Conservation (phyloP, 2,329 filamentous ascomycete species). For the Diatrype stigma region DNA sequence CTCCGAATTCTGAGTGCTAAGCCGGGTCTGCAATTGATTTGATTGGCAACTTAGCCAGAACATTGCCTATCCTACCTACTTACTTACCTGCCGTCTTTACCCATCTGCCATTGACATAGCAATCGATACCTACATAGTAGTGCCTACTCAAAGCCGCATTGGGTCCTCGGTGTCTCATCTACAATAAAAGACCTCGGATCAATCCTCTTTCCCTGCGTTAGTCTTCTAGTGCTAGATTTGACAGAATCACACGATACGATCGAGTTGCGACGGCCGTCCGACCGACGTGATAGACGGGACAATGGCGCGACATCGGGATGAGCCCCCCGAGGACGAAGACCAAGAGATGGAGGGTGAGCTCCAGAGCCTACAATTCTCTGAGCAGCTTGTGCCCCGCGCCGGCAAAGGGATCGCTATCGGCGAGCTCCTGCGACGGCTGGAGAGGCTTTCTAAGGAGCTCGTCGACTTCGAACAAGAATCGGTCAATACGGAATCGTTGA, state of each 20-base stretch:
- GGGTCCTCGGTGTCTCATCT: no score
- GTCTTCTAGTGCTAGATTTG: neutral
- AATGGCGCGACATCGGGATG: constrained; percentile 38
- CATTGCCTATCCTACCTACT: no score
- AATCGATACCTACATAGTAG: no score
- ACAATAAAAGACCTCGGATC: neutral
- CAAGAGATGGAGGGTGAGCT: constrained; percentile 36
- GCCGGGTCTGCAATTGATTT: neutral
- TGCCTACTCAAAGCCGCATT: no score
- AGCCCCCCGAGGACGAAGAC: constrained; percentile 34
- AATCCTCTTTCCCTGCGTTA: neutral
- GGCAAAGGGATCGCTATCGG: constrained; percentile 83
- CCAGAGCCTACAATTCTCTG: constrained; percentile 68
- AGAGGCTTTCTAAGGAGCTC: constrained; percentile 77
- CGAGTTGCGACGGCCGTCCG: neutral
- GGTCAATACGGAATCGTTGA: constrained; percentile 76
- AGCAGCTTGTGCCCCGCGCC: constrained; percentile 85
- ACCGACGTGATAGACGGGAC: constrained; percentile 5
- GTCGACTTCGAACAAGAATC: constrained; percentile 83
- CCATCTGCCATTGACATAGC: no score
- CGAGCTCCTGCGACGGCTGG: constrained; percentile 77
- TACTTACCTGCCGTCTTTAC: no score
- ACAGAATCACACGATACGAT: neutral
- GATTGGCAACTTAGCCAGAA: neutral
- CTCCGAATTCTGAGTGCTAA: no score